phyloP scores from a whole-genome alignment of 2,329 filamentous ascomycete genomes.

The Eutypella sp. region DNA sequence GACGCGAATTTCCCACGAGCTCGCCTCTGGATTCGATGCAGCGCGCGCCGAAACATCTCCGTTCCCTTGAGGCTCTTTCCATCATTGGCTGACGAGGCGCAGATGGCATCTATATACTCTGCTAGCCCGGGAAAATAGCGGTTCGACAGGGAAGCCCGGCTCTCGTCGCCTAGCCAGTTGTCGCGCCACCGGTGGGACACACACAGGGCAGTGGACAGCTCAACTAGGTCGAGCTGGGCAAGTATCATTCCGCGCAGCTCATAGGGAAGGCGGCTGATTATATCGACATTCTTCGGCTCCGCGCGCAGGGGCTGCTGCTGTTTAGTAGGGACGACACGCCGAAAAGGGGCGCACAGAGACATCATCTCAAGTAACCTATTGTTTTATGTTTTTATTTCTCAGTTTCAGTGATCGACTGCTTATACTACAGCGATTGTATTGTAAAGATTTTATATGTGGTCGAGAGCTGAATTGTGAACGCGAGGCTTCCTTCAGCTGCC shows the following conservation, averaged over 20 bases:
- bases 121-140: constrained; percentile 23
- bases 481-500: no score
- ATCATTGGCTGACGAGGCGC: constrained; percentile 7
- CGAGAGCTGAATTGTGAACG: no score
- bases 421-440: no score
- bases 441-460: no score
- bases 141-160: constrained; percentile 23
- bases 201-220: constrained; percentile 16
- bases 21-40: constrained; percentile 17
- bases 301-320: no score
- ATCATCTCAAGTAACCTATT: no score
- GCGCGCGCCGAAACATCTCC: constrained; percentile 17
- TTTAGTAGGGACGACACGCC: no score
- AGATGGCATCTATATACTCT: constrained; percentile 20
- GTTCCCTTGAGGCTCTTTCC: constrained; percentile 1
- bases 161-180: constrained; percentile 24
- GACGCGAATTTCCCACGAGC: constrained; percentile 20
- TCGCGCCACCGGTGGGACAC: constrained; percentile 17
- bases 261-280: constrained; percentile 23
- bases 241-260: constrained; percentile 24
- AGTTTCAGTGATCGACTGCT: no score
- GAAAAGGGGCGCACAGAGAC: no score
- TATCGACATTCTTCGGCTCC: constrained; percentile 5
- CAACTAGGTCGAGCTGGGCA: constrained; percentile 17
- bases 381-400: no score